Percentiles rank a stretch among this genome's conserved stretches.
Conservation (phyloP, 2,329 filamentous ascomycete species). For the Ophiostoma tasmaniense region DNA sequence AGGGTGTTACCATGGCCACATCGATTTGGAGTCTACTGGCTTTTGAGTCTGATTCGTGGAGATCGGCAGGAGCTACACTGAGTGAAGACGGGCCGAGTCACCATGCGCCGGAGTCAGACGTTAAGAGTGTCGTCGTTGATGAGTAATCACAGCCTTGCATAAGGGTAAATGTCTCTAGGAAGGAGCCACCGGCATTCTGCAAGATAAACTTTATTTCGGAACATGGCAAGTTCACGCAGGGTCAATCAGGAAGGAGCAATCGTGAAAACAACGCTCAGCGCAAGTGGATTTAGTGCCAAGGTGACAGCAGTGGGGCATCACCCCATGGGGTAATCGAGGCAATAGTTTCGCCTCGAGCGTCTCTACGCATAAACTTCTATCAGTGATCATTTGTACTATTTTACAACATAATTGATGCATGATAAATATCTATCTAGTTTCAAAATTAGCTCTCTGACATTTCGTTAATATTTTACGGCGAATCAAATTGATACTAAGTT, state of each 20-base stretch:
- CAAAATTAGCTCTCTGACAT: background rate
- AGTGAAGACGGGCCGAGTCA: background rate
- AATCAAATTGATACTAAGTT: too few species aligned
- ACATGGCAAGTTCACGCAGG: background rate
- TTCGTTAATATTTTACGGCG: background rate
- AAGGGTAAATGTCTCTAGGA: background rate
- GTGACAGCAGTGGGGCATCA: background rate
- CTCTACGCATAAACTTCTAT: background rate
- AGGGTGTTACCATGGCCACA: background rate
- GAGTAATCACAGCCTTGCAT: background rate
- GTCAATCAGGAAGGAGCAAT: background rate
- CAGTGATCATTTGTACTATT: background rate
- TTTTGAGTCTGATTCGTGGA: background rate
- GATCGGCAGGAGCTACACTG: background rate
- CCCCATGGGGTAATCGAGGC: background rate
- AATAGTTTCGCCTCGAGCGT: background rate
- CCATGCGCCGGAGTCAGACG: background rate
- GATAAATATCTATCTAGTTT: background rate
- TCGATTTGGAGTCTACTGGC: too few species aligned
- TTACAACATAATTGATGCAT: background rate
- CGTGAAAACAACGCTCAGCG: background rate
- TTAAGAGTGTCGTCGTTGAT: background rate
- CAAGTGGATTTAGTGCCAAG: background rate
- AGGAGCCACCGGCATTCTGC: background rate
- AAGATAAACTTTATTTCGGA: background rate